Evolutionary conservation across 768 basidiomycete species (phyloP).

Genomic region (Lactifluus subvellereus): DNA sequence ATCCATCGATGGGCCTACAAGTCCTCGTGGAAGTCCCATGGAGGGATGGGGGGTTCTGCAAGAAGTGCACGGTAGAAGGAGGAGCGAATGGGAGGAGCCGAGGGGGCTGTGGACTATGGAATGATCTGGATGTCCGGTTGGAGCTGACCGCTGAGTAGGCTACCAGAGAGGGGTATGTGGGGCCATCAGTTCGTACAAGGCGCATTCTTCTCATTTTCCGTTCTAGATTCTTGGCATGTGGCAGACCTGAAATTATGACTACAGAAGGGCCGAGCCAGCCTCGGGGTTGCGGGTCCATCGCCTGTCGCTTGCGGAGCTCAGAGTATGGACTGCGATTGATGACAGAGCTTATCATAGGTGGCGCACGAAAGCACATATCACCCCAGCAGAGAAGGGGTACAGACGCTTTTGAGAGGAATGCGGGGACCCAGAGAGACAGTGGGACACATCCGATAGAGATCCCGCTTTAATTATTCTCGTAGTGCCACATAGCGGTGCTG

Average conservation of each 20-base stretch:
- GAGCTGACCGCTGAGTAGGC: background rate
- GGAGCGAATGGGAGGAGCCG: conserved; percentile 29
- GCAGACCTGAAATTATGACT: background rate
- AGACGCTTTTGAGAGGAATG: no score
- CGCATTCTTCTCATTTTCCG: background rate
- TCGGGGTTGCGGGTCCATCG: no score
- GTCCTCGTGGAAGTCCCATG: conserved; percentile 30
- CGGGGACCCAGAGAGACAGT: no score
- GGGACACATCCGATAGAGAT: no score
- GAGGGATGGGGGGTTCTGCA: conserved; percentile 33
- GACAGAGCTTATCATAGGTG: no score
- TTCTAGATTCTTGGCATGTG: background rate
- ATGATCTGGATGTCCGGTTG: conserved; percentile 20
- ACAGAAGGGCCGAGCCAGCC: background rate
- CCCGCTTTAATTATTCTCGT: no score
- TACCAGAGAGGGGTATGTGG: background rate
- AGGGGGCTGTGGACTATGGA: conserved; percentile 17
- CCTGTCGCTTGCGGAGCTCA: background rate
- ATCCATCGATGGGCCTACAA: conserved; percentile 35
- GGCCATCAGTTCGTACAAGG: background rate
- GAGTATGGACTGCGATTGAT: no score
- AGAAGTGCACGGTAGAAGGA: conserved; percentile 31
- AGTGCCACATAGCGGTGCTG: no score
- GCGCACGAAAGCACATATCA: background rate
- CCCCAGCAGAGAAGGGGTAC: no score